Evolutionary conservation across 192 early-diverging fungal genomes (phyloP).

Genomic region (Umbelopsis isabellina): DNA sequence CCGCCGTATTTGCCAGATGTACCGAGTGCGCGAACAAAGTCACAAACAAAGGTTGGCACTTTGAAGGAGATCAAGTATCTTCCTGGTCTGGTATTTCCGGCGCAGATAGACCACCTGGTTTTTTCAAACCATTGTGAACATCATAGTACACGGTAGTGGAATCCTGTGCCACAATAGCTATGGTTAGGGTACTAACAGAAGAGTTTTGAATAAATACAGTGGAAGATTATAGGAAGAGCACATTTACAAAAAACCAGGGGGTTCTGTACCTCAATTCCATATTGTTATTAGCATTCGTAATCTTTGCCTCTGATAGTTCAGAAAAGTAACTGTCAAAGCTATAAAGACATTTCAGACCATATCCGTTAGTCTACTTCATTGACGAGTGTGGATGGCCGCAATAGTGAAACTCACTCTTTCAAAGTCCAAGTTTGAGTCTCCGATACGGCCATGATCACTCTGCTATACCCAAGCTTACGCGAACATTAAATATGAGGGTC

Average conservation of each 20-base stretch:
- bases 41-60: too few relatives aligned
- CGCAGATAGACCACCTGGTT: not conserved
- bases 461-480: not conserved
- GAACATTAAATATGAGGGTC: not conserved
- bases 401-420: not conserved
- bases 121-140: not conserved
- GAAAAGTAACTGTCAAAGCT: constrained; percentile 1
- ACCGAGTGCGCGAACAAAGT: too few relatives aligned
- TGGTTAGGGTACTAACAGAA: not conserved
- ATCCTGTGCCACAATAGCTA: constrained; percentile 10
- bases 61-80: too few relatives aligned
- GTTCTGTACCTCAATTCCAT: not conserved
- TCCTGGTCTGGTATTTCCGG: too few relatives aligned
- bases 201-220: not conserved
- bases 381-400: not conserved
- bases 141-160: constrained; percentile 8
- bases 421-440: constrained; percentile 3
- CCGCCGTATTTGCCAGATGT: too few relatives aligned
- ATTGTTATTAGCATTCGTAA: not conserved
- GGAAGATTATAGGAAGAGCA: not conserved
- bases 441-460: constrained; percentile 2
- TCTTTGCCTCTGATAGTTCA: not conserved
- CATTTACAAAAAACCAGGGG: not conserved
- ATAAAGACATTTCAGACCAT: not conserved
- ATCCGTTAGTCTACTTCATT: not conserved